phyloP scores from a whole-genome alignment of 139 green algal species.

The Chlamydomonas eustigma region DNA sequence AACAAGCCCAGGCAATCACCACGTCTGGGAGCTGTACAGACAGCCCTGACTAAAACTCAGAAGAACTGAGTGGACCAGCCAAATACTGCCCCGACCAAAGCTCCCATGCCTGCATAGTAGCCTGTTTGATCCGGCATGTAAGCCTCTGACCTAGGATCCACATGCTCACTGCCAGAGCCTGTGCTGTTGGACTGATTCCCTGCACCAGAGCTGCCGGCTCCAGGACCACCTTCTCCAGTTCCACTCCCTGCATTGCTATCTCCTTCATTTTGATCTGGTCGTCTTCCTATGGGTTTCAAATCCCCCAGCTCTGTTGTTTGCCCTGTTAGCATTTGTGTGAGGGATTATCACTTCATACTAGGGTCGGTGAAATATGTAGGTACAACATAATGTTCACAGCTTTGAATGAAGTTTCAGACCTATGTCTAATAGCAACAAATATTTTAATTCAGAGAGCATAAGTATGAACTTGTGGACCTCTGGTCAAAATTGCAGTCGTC shows the following conservation, averaged over 20 bases:
- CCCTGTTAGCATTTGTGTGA: too few species aligned
- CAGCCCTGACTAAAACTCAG: too few species aligned
- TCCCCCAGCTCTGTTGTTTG: conserved; percentile 32
- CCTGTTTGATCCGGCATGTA: conserved; percentile 31
- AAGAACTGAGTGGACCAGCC: conserved; percentile 41
- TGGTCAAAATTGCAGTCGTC: too few species aligned
- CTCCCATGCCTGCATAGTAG: conserved; percentile 25
- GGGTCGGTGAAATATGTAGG: too few species aligned
- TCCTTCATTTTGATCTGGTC: too few species aligned
- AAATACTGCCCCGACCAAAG: conserved; percentile 22
- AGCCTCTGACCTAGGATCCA: conserved; percentile 24
- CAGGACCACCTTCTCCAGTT: neutral
- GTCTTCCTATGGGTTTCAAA: conserved; percentile 28
- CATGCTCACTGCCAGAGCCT: neutral
- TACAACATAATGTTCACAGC: too few species aligned
- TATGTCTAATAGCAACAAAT: too few species aligned
- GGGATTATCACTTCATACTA: too few species aligned
- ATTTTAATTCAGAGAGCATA: conserved; percentile 6
- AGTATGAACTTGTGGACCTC: neutral
- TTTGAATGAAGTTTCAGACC: too few species aligned
- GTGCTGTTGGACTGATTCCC: neutral
- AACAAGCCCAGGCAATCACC: too few species aligned
- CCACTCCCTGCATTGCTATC: neutral
- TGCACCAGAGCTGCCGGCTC: neutral
- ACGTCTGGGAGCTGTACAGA: too few species aligned